Base-by-base conservation (phyloP, 495 filamentous ascomycete species). In the Penicillium ochrochloron region DNA sequence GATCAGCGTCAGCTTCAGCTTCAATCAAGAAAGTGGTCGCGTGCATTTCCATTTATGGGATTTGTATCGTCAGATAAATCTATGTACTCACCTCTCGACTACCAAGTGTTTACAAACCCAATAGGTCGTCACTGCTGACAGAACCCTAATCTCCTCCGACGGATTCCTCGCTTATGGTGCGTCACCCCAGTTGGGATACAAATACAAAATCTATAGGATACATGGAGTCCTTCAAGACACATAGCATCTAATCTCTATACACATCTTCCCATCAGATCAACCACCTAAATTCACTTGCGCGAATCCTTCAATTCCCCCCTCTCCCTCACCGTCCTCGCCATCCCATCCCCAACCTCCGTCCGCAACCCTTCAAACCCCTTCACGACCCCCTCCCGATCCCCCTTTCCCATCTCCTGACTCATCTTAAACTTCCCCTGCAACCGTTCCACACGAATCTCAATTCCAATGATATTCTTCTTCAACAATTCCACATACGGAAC, bases 1-100 rank as follows among this genome's bases (percentile, higher is more conserved):
- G 11, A 62, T 65, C 77, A 83, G 72, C 68, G 86, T 84, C 72
- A 85, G 82, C 60, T 82, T 85, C 83, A 86, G 84, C 74, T 86
- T 86, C 1, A 54, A 77, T 52, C 50, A 31, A 44, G 42, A 44
- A 44, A 44, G n/a, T n/a, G 42, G 42, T 21, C 42, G 42, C n/a
- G n/a, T 44, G 42, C 42, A 44, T 44, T 44, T 0, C 42, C 2
- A 1, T 9, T 21, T 21, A 27, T 27, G 25, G 25, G 4, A 27
- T 27, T 27, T 27, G 25, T 27, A 44, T 44, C n/a, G 10, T 12
- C 8, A 44, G 9, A 10, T 11, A 2, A 1, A 19, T 19, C 17
- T n/a, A 19, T 10, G n/a, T n/a, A n/a, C n/a, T n/a, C n/a, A n/a
- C n/a, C 1, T 44, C 21, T 7, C 8, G 1, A 10, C 8, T 44